Base-by-base conservation (phyloP, 2,329 filamentous ascomycete species). In the Epichloe sylvatica region DNA sequence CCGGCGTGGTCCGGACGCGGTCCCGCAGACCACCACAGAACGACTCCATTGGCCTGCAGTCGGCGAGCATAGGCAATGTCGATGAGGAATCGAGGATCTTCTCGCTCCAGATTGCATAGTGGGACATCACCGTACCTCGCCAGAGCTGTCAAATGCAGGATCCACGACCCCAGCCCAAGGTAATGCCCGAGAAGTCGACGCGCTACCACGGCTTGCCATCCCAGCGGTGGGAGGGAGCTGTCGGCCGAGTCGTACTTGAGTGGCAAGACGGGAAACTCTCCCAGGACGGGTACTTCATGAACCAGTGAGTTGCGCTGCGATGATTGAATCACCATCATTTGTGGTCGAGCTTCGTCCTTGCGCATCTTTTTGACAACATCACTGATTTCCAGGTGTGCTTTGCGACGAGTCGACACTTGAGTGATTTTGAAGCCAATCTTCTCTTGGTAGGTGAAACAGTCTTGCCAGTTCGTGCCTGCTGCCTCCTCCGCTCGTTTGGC, bases 1-100 rank as follows among this genome's bases (percentile, higher is more conserved):
- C 92, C 92, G 43, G 89, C 92, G 66, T 99, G 92, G 62, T 99
- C 92, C 1, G 94, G 92, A 47, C 84, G 80, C 0, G 91, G 81
- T 6, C 84, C 83, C 9, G 80, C 75, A 17, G 91, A 97, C 92
- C 92, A 99, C 92, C 92, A 99, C 6, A 99, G 72, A 5, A 98
- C 86, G 1, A 98, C 87, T 51, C 90, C 89, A 61, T 91, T 95
- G 56, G 86, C 84, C 60, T 95, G 88, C 47, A 99, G 71, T 17
- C 90, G 79, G 50, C 94, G 77, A 0, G 92, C 92, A 63, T 97
- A 99, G 0, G 91, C 86, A 49, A 99, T 80, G 62, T 99, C 92
- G 57, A 99, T 98, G 49, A 98, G 70, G 69, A 92, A 97, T 3
- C 88, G 81, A 30, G 92, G 91, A 59, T 98, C 92, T 56, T 97